Evolutionary conservation across 2,329 filamentous ascomycete species (phyloP), one percentile per base, ranked within the genome.

Genomic region (Tolypocladium capitatum): DNA sequence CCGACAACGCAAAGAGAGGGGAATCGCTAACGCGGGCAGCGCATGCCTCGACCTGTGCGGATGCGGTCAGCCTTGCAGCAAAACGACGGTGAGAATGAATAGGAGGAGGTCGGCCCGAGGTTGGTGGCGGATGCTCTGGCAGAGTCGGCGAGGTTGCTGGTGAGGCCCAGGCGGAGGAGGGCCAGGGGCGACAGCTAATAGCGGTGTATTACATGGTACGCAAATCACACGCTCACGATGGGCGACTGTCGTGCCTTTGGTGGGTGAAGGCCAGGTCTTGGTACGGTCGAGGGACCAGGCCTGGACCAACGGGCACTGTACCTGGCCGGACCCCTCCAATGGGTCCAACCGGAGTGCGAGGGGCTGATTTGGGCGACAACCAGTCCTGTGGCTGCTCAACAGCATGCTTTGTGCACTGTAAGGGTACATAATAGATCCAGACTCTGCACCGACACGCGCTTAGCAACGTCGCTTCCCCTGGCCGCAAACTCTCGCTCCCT

Each of bases 181-280:
- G 38, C 38, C 24, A 41, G 38, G 24, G 38, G 38, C 8, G 5
- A 34, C 43, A n/a, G n/a, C n/a, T n/a, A n/a, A n/a, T n/a, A n/a
- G n/a, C n/a, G n/a, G n/a, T n/a, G n/a, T n/a, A n/a, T n/a, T n/a
- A n/a, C n/a, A n/a, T n/a, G 27, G 31, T 27, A 5, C 16, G 18
- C 30, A 35, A 35, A 34, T 34, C 30, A n/a, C 18, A 31, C 13
- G 43, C 34, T 46, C 45, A 46, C 45, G 45, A 46, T 46, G 43
- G 45, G 45, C 45, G 5, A 30, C 21, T 9, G 6, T 31, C 24
- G 28, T 46, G 31, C 20, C 30, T n/a, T 34, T 46, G 45, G 45
- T 46, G 45, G 45, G 45, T 46, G 35, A 34, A 14, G 4, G 3
- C n/a, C 4, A 35, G 20, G 43, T 45, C 43, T n/a, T 4, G 14